Base-by-base conservation (phyloP, 345 rosid species). In the Punica granatum region DNA sequence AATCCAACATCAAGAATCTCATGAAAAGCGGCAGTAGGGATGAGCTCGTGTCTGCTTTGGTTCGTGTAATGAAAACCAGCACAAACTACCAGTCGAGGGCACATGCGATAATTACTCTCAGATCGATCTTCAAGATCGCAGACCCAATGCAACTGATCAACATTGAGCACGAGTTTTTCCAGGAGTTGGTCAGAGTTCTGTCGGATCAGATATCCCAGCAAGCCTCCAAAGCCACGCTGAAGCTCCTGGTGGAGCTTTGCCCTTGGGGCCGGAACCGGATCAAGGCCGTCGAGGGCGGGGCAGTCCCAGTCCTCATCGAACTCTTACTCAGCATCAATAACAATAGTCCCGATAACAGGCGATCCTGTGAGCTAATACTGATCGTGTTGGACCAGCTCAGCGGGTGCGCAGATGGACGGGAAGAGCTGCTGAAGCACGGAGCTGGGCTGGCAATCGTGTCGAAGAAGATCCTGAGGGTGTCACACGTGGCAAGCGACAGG, bases 181-280 rank as follows among this genome's bases (percentile, higher is more conserved):
- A 37, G 0, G 84, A 80, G 69, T 49, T 81, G 7, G 75, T 82
- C 2, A 75, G 78, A 4, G 82, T 75, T 0, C 61, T 88, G 44
- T 49, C 35, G 0, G 84, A 85, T 48, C 82, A 72, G 69, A 77
- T 84, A 72, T 88, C 90, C 7, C 80, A 67, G 30, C 84, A 79
- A 49, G 85, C 90, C 31, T 63, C 84, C 0, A 85, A 88, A 64
- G 73, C 87, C 0, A 72, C 84, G 4, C 60, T 85, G 74, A 79
- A 85, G 65, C 72, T 85, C 3, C 69, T 88, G 0, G 31, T 71
- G 26, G 79, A 72, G 69, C 72, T 82, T 18, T 85, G 86, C 66
- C 85, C 93, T 0, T 82, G 87, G 93, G 90, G 93, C 11, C 76
- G 86, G 60, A 88, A 85, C 80, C 60, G 88, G 74, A 75, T 81